These are phyloP conservation scores for Domatiomyces catenatus DNA, from an alignment of 2,329 filamentous ascomycete genomes.

Conservation along the genomic window DNA sequence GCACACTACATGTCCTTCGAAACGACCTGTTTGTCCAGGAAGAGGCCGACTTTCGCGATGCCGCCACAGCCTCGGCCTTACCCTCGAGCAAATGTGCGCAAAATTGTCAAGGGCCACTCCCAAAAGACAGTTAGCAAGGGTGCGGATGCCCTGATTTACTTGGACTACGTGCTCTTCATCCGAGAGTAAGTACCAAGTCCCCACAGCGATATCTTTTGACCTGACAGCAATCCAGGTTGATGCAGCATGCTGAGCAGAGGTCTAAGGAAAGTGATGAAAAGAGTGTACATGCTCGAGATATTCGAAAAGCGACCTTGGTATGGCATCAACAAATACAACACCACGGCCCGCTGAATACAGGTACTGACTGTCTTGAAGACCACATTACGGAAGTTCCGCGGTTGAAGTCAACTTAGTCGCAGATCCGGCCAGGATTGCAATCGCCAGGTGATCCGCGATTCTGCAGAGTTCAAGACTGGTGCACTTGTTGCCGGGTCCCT, in stretches of 20 bases:
- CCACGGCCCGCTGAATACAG: background rate
- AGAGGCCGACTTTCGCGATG: slow-evolving; percentile 1
- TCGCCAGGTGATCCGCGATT: background rate
- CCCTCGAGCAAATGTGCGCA: slow-evolving; percentile 69
- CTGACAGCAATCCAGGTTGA: slow-evolving; percentile 37
- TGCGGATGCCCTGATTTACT: slow-evolving; percentile 70
- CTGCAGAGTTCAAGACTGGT: background rate
- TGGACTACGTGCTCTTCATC: slow-evolving; percentile 74
- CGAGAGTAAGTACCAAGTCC: slow-evolving; percentile 33
- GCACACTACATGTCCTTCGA: background rate
- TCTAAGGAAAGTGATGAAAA: slow-evolving; percentile 60
- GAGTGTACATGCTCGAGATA: slow-evolving; percentile 56
- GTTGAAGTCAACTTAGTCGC: slow-evolving; percentile 28
- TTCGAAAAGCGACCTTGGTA: slow-evolving; percentile 65
- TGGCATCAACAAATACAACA: slow-evolving; percentile 15
- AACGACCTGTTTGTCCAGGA: background rate
- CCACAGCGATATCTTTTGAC: background rate
- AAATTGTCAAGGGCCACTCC: slow-evolving; percentile 78
- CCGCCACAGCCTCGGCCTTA: slow-evolving; percentile 32
- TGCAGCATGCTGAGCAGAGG: slow-evolving; percentile 65
- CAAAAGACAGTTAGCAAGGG: slow-evolving; percentile 69
- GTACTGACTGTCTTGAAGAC: slow-evolving; percentile 32
- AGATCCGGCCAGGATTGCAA: background rate
- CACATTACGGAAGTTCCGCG: slow-evolving; percentile 52
- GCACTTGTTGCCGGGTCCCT: background rate